Percentiles rank a stretch among this genome's conserved stretches.
These are phyloP conservation scores for Quercus phellos DNA, from an alignment of 331 rosid genomes.

Conservation along the genomic window DNA sequence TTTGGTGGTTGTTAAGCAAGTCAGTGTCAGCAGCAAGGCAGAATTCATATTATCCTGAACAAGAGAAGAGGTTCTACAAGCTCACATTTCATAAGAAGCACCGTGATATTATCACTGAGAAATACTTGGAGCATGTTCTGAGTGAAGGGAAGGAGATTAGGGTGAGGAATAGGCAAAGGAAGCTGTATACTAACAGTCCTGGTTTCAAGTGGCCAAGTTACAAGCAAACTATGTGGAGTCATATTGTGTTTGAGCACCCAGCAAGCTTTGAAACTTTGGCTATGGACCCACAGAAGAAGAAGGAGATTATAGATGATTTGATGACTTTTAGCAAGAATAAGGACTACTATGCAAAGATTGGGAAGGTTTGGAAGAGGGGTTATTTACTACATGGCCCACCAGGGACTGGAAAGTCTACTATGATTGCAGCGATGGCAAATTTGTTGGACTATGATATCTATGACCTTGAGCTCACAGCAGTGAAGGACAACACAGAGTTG, in stretches of 20 bases:
- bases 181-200: slow-evolving; percentile 68
- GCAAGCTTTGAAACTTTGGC: slow-evolving; percentile 77
- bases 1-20: slow-evolving; percentile 63
- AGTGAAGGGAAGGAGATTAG: slow-evolving; percentile 67
- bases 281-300: slow-evolving; percentile 56
- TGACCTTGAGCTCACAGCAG: slow-evolving; percentile 79
- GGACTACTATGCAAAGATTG: slow-evolving; percentile 68
- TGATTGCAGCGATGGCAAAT: slow-evolving; percentile 86
- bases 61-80: slow-evolving; percentile 54
- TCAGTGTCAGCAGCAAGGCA: slow-evolving; percentile 34
- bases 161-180: slow-evolving; percentile 56
- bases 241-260: slow-evolving; percentile 80
- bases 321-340: slow-evolving; percentile 61
- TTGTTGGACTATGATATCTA: slow-evolving; percentile 66
- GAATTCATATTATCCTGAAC: slow-evolving; percentile 48
- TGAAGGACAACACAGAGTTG: slow-evolving; percentile 81
- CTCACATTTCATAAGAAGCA: slow-evolving; percentile 52
- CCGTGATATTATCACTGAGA: slow-evolving; percentile 44
- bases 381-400: slow-evolving; percentile 75
- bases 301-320: slow-evolving; percentile 70
- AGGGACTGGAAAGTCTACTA: slow-evolving; percentile 83
- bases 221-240: slow-evolving; percentile 83
- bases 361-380: slow-evolving; percentile 91
- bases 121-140: slow-evolving; percentile 60
- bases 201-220: slow-evolving; percentile 73